These are phyloP conservation scores for Klebsormidium nitens DNA, from an alignment of 139 green algal genomes.

Conservation along the genomic window DNA sequence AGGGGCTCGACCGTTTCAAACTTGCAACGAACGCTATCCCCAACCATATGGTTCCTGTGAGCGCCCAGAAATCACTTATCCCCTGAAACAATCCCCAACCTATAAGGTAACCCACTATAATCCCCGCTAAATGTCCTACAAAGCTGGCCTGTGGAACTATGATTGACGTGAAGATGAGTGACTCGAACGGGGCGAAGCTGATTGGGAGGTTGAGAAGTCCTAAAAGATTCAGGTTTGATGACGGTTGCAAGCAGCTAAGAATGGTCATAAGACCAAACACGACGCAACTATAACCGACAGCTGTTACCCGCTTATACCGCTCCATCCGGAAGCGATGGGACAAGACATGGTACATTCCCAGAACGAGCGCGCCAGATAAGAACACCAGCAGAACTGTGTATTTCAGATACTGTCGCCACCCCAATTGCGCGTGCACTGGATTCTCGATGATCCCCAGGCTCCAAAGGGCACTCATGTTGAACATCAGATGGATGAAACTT, in stretches of 20 bases:
- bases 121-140: slow-evolving; percentile 57
- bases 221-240: slow-evolving; percentile 46
- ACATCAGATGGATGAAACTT: slow-evolving; percentile 55
- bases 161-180: slow-evolving; percentile 58
- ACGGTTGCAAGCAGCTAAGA: slow-evolving; percentile 33
- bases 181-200: slow-evolving; percentile 51
- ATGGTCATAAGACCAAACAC: slow-evolving; percentile 68
- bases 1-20: neutral
- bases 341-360: slow-evolving; percentile 49
- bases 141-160: slow-evolving; percentile 52
- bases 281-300: slow-evolving; percentile 65
- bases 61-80: slow-evolving; percentile 6
- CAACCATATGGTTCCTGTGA: neutral
- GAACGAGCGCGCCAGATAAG: slow-evolving; percentile 40
- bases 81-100: slow-evolving; percentile 43
- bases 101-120: slow-evolving; percentile 57
- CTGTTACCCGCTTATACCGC: slow-evolving; percentile 32
- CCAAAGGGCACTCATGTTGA: slow-evolving; percentile 65
- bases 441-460: slow-evolving; percentile 44
- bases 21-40: slow-evolving; percentile 1
- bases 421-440: slow-evolving; percentile 4
- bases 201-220: slow-evolving; percentile 46
- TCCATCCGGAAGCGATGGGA: slow-evolving; percentile 40
- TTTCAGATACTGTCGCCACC: slow-evolving; percentile 46
- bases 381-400: slow-evolving; percentile 48